Conservation (phyloP, 31 red algal genomes). For the Endocladia muricata region DNA sequence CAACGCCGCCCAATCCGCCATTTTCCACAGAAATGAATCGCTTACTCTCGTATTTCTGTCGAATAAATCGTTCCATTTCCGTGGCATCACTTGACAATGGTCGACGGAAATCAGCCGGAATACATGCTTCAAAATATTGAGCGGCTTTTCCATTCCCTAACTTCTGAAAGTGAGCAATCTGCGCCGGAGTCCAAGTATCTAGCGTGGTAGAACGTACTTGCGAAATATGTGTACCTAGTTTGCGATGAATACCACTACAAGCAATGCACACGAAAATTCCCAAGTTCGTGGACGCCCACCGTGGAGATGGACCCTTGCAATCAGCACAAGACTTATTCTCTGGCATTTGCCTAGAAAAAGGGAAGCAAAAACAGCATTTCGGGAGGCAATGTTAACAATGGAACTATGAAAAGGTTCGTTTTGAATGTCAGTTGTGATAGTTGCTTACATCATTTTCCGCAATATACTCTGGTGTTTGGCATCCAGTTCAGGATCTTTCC, state of each 20-base stretch:
- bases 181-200: conserved; percentile 86
- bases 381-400: not conserved
- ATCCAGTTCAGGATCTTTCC: conserved; percentile 76
- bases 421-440: not conserved
- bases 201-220: conserved; percentile 80
- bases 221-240: conserved; percentile 87
- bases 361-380: not conserved
- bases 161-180: conserved; percentile 70
- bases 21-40: conserved; percentile 69
- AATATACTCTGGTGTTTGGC: conserved; percentile 75
- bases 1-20: conserved; percentile 49
- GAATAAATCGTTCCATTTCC: conserved; percentile 87
- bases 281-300: conserved; percentile 96
- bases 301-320: conserved; percentile 69
- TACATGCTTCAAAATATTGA: conserved; percentile 78
- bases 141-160: conserved; percentile 74
- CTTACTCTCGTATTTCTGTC: conserved; percentile 90
- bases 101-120: conserved; percentile 75
- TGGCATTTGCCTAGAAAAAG: conserved; percentile 36
- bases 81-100: conserved; percentile 63
- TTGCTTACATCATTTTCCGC: conserved; percentile 68
- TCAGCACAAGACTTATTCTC: conserved; percentile 91
- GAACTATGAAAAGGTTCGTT: not conserved
- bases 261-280: conserved; percentile 96
- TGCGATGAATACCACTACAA: conserved; percentile 84